Percentiles rank a stretch among this genome's conserved stretches.
phyloP scores from a whole-genome alignment of 257 asterid species.

The Nemophila menziesii region DNA sequence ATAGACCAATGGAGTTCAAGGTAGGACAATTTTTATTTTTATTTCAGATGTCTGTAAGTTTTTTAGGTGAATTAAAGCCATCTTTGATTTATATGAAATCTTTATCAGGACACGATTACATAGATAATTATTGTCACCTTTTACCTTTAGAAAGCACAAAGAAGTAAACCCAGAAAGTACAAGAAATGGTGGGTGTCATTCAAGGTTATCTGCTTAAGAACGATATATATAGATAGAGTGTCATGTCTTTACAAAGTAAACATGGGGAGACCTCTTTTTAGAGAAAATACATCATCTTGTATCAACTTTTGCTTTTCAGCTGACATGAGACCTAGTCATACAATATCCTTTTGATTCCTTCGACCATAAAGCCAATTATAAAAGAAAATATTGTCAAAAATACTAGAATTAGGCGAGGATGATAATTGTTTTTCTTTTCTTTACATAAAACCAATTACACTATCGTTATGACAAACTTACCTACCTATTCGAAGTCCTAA shows the following conservation, averaged over 20 bases:
- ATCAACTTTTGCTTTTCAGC: constrained; percentile 17
- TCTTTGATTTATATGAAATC: no score
- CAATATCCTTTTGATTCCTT: constrained; percentile 27
- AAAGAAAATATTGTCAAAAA: not conserved
- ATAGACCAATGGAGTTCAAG: no score
- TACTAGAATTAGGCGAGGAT: no score
- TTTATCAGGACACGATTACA: not conserved
- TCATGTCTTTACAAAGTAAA: constrained; percentile 2
- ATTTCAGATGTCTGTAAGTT: no score
- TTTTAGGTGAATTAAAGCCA: no score
- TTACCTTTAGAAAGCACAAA: constrained; percentile 2
- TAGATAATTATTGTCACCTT: not conserved
- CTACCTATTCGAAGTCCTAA: no score
- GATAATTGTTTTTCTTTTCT: no score
- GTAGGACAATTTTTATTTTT: no score
- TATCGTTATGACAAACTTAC: no score
- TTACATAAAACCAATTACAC: no score
- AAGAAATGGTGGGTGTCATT: not conserved
- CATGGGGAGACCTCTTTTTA: not conserved
- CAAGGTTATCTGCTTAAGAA: constrained; percentile 7
- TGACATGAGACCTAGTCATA: constrained; percentile 19
- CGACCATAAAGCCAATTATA: not conserved
- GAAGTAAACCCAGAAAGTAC: not conserved
- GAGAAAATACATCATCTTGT: not conserved
- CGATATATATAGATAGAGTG: no score